Percentiles rank a stretch among this genome's conserved stretches.
Evolutionary conservation across 108 stramenopile genomes (phyloP).

Genomic region (Cyclotella atomus): DNA sequence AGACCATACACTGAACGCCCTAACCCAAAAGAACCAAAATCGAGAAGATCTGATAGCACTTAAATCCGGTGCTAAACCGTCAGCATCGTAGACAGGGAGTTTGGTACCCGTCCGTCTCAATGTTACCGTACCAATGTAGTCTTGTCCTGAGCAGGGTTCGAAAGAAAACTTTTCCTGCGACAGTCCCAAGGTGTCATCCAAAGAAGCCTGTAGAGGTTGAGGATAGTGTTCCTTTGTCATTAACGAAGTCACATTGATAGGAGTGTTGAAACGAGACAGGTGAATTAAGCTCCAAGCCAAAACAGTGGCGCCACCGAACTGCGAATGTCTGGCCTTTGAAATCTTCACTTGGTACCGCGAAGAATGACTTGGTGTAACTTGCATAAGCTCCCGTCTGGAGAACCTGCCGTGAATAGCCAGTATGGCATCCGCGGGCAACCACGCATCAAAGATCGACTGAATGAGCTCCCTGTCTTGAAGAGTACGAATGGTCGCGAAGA

Average conservation of each 20-base stretch:
- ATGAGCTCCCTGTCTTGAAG: neutral
- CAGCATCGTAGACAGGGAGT: neutral
- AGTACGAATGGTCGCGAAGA: constrained; percentile 2
- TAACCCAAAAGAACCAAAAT: constrained; percentile 15
- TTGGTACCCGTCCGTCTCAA: neutral
- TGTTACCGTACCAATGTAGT: neutral
- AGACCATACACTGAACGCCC: neutral
- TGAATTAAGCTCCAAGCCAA: neutral
- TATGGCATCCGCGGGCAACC: neutral
- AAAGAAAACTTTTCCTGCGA: neutral
- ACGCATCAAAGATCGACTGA: neutral
- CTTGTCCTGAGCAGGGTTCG: neutral
- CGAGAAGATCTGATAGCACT: neutral
- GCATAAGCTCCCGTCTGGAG: neutral
- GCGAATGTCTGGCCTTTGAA: neutral
- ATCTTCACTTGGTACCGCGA: neutral
- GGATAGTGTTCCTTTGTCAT: constrained; percentile 15
- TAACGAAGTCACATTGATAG: neutral
- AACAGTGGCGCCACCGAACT: neutral
- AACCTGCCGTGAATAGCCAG: constrained; percentile 1
- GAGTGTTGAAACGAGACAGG: neutral
- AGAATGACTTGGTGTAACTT: neutral
- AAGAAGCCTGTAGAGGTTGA: neutral
- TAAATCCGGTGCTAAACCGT: neutral
- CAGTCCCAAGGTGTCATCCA: constrained; percentile 18